Percentiles rank a stretch among this genome's conserved stretches.
These are phyloP conservation scores for Rhynchospora pubera DNA, from an alignment of 176 grass and related monocot species.

Conservation along the genomic window DNA sequence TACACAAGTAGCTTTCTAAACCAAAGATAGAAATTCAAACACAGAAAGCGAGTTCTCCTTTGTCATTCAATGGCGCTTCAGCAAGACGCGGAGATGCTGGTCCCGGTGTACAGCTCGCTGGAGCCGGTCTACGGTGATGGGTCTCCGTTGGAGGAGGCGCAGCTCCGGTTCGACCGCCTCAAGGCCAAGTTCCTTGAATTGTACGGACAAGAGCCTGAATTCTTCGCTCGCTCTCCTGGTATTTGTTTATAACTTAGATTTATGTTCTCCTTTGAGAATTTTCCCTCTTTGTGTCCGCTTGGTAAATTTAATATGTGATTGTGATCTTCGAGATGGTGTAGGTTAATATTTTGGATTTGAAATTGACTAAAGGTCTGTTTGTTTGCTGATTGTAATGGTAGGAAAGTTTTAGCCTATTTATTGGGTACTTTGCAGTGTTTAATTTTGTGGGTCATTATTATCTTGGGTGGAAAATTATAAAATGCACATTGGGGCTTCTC, in stretches of 20 bases:
- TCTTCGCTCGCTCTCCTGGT: constrained; percentile 88
- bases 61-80: constrained; percentile 6
- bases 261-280: neutral
- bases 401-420: neutral
- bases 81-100: constrained; percentile 31
- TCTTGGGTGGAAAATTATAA: too few species aligned
- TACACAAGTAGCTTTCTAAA: neutral
- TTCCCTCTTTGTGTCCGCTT: neutral
- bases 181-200: constrained; percentile 55
- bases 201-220: constrained; percentile 41
- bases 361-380: neutral
- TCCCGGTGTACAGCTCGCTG: constrained; percentile 59
- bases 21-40: neutral
- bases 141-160: constrained; percentile 63
- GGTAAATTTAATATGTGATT: neutral
- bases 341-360: neutral
- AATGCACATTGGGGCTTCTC: neutral
- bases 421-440: neutral
- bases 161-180: constrained; percentile 62
- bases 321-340: neutral
- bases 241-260: neutral
- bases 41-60: neutral
- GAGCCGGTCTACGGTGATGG: constrained; percentile 66
- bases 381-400: neutral
- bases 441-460: too few species aligned